Evolutionary conservation across 192 early-diverging fungal species (phyloP).

Genomic region (Mortierella antarctica): DNA sequence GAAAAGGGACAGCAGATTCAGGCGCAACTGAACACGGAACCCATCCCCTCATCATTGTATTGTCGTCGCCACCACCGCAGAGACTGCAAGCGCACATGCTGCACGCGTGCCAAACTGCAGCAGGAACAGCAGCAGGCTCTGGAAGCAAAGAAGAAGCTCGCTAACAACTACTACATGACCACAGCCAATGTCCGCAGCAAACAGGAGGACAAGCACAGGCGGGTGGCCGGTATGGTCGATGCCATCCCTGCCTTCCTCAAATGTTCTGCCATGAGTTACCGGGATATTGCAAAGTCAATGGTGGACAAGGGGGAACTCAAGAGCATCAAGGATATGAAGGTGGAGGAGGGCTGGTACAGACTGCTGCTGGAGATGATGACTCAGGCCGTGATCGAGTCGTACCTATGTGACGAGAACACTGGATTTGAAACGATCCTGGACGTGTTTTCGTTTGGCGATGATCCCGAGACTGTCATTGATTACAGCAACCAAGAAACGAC

Average conservation of each 20-base stretch:
- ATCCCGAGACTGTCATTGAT: conserved; percentile 47
- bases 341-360: conserved; percentile 61
- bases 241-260: conserved; percentile 64
- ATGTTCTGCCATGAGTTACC: conserved; percentile 59
- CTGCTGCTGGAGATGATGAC: conserved; percentile 63
- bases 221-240: conserved; percentile 58
- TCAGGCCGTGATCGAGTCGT: conserved; percentile 64
- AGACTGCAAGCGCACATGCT: conserved; percentile 50
- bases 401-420: conserved; percentile 59
- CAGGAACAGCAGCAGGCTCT: conserved; percentile 47
- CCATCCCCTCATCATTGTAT: conserved; percentile 35
- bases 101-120: conserved; percentile 46
- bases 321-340: conserved; percentile 44
- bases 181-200: conserved; percentile 15
- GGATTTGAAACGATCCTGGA: conserved; percentile 63
- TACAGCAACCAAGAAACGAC: conserved; percentile 11
- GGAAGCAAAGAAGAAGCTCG: conserved; percentile 46
- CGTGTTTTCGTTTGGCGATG: conserved; percentile 65
- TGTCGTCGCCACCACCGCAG: conserved; percentile 61
- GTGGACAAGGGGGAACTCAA: conserved; percentile 11
- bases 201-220: conserved; percentile 20
- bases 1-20: conserved; percentile 24
- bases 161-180: conserved; percentile 47
- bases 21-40: conserved; percentile 27
- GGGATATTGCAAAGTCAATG: conserved; percentile 43